Percentiles rank a stretch among this genome's conserved stretches.
These are phyloP conservation scores for Aspergillus sp. DNA, from an alignment of 2,329 filamentous ascomycete species.

Conservation along the genomic window DNA sequence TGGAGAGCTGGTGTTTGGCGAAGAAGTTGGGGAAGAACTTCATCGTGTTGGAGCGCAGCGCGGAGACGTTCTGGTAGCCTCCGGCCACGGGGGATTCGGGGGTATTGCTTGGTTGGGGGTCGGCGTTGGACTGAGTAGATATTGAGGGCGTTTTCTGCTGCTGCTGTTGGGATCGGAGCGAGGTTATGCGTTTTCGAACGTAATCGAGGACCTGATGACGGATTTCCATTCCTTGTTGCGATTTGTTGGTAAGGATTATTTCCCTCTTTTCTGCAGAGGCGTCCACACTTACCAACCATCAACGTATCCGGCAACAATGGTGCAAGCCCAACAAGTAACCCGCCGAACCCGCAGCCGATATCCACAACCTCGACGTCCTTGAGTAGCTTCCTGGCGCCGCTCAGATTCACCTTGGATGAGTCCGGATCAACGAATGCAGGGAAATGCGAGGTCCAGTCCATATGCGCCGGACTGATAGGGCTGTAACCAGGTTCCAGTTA, in stretches of 20 bases:
- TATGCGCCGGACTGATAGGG: slow-evolving; percentile 65
- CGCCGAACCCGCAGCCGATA: slow-evolving; percentile 94
- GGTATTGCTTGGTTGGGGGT: slow-evolving; percentile 2
- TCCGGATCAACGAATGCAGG: slow-evolving; percentile 56
- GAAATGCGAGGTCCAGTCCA: slow-evolving; percentile 86
- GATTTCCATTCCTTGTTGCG: slow-evolving; percentile 72
- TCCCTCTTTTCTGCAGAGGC: neutral
- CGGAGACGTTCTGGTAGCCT: slow-evolving; percentile 76
- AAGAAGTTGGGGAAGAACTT: slow-evolving; percentile 99
- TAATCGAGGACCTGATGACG: slow-evolving; percentile 82
- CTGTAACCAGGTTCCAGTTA: slow-evolving; percentile 37
- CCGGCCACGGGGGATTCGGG: slow-evolving; percentile 18
- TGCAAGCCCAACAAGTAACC: slow-evolving; percentile 74
- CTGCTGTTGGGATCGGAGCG: slow-evolving; percentile 51
- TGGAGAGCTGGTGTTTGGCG: slow-evolving; percentile 64
- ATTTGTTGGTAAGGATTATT: neutral
- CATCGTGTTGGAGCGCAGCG: slow-evolving; percentile 91
- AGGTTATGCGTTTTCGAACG: slow-evolving; percentile 77
- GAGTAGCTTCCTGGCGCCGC: slow-evolving; percentile 36
- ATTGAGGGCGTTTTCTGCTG: slow-evolving; percentile 11
- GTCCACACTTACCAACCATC: slow-evolving; percentile 57
- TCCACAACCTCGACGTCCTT: slow-evolving; percentile 85
- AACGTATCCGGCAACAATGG: slow-evolving; percentile 72
- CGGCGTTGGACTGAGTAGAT: slow-evolving; percentile 2
- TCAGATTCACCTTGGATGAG: slow-evolving; percentile 21